phyloP scores from a whole-genome alignment of 2,329 filamentous ascomycete species.

The Didymella sp. region DNA sequence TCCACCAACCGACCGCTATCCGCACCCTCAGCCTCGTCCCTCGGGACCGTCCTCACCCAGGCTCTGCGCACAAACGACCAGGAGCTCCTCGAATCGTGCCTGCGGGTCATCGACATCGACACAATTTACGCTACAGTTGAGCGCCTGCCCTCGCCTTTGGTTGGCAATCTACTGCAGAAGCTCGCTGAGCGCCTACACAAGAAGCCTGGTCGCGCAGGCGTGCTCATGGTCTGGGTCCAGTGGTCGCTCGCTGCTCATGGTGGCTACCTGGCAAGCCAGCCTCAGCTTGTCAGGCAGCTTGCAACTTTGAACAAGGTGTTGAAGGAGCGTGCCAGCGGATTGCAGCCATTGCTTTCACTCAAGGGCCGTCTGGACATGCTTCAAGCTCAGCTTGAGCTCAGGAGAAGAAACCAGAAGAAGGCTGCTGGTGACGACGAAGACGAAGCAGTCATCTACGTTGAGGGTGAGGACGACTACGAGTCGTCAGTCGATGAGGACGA shows the following conservation, averaged over 20 bases:
- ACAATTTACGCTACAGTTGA: conserved; percentile 90
- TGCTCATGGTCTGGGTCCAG: conserved; percentile 93
- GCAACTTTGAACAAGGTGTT: conserved; percentile 83
- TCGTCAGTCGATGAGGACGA: conserved; percentile 51
- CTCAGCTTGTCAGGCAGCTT: conserved; percentile 80
- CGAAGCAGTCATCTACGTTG: conserved; percentile 82
- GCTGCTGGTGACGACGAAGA: conserved; percentile 67
- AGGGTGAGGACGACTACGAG: conserved; percentile 73
- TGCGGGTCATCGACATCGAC: conserved; percentile 76
- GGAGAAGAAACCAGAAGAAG: conserved; percentile 70
- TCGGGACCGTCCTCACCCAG: conserved; percentile 91
- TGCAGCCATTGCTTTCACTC: conserved; percentile 82
- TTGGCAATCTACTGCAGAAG: conserved; percentile 78
- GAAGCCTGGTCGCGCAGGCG: conserved; percentile 86
- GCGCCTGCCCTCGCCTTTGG: conserved; percentile 83
- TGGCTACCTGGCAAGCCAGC: conserved; percentile 84
- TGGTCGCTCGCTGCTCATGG: conserved; percentile 93
- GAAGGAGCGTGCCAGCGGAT: conserved; percentile 80
- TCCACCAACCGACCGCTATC: conserved; percentile 58
- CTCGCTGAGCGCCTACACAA: conserved; percentile 86
- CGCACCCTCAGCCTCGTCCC: conserved; percentile 75
- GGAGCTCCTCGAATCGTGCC: conserved; percentile 88
- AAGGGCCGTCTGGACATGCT: conserved; percentile 97
- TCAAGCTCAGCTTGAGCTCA: conserved; percentile 83
- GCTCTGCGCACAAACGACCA: conserved; percentile 91